Evolutionary conservation across 2,329 filamentous ascomycete species (phyloP).

Genomic region (Sporothrix inflata): DNA sequence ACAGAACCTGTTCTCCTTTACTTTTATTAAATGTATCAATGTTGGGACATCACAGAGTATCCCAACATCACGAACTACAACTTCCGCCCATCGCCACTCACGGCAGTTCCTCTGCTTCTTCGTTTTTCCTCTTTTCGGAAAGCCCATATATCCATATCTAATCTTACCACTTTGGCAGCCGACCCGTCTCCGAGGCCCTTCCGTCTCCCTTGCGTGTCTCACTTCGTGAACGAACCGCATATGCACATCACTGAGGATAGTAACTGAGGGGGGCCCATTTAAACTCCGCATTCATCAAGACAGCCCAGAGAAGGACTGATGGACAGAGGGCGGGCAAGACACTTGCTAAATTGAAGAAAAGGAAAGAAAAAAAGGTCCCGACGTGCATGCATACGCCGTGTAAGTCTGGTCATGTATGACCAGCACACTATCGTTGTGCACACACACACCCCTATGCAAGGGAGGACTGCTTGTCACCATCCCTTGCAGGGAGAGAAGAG

Average conservation of each 20-base stretch:
- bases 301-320: neutral
- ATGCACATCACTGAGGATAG: neutral
- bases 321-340: neutral
- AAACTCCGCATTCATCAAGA: conserved; percentile 18
- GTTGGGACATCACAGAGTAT: neutral
- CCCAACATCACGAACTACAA: neutral
- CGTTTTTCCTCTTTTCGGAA: neutral
- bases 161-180: neutral
- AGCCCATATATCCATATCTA: conserved; percentile 1
- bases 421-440: neutral
- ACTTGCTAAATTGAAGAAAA: conserved; percentile 9
- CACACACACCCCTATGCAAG: neutral
- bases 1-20: neutral
- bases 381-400: conserved; percentile 3
- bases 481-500: neutral
- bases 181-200: neutral
- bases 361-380: neutral
- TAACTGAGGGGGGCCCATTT: neutral
- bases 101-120: neutral
- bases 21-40: neutral
- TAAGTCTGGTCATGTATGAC: neutral
- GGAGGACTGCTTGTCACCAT: neutral
- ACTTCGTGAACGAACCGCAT: neutral
- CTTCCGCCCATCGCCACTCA: neutral
- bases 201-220: conserved; percentile 7